These are phyloP conservation scores for Aspergillus carlsbadensis DNA, from an alignment of 495 filamentous ascomycete genomes.

Conservation along the genomic window DNA sequence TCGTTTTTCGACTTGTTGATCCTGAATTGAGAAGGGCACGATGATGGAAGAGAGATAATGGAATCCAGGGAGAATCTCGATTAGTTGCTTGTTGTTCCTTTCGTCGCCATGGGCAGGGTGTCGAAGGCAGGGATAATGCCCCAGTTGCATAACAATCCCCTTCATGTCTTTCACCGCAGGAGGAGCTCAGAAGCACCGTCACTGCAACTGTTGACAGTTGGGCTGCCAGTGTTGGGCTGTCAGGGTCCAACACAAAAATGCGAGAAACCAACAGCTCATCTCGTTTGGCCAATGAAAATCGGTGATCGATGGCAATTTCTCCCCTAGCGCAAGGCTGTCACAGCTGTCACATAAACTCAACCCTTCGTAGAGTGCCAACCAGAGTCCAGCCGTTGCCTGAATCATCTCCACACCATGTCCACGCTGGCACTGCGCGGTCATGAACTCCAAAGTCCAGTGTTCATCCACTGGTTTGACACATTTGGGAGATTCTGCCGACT, in stretches of 20 bases:
- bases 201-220: too few species aligned
- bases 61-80: too few species aligned
- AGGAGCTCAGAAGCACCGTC: too few species aligned
- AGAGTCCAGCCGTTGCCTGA: neutral
- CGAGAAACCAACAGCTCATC: neutral
- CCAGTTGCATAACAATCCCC: constrained; percentile 1
- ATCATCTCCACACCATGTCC: neutral
- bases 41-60: too few species aligned
- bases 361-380: neutral
- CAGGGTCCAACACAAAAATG: neutral
- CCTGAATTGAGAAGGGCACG: too few species aligned
- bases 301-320: neutral
- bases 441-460: neutral
- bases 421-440: too few species aligned
- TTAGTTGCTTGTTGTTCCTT: too few species aligned
- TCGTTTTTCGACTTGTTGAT: neutral
- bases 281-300: neutral
- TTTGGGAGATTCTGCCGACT: too few species aligned
- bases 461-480: neutral
- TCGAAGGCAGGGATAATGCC: neutral
- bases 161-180: neutral
- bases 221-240: too few species aligned
- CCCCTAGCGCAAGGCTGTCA: neutral
- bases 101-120: too few species aligned
- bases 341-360: constrained; percentile 7